Evolutionary conservation across 805 yeast species (phyloP).

Genomic region (Ogataea naganishii): DNA sequence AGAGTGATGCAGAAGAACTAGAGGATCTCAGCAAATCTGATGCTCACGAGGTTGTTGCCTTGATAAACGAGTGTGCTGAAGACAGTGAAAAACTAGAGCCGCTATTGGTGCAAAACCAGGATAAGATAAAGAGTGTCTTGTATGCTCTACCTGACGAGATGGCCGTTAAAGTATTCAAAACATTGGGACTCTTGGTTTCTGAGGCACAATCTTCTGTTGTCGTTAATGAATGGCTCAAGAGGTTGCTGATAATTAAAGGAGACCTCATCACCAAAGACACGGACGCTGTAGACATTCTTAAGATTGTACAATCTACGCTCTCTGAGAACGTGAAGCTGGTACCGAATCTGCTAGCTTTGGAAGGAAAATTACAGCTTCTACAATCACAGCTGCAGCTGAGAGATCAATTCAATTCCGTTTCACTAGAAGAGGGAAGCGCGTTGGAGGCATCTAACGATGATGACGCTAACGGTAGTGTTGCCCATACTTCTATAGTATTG

Average conservation of each 20-base stretch:
- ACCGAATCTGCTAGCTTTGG: slow-evolving; percentile 66
- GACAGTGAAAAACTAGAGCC: slow-evolving; percentile 23
- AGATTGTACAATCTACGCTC: slow-evolving; percentile 49
- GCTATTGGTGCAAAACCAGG: slow-evolving; percentile 19
- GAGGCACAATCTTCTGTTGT: slow-evolving; percentile 41
- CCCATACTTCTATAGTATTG: slow-evolving; percentile 13
- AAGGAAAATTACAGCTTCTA: slow-evolving; percentile 77
- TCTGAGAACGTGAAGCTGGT: slow-evolving; percentile 46
- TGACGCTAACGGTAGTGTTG: slow-evolving; percentile 4
- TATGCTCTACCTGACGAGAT: slow-evolving; percentile 39
- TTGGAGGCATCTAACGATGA: slow-evolving; percentile 21
- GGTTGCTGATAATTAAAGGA: slow-evolving; percentile 67
- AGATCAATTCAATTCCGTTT: slow-evolving; percentile 32
- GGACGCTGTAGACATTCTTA: slow-evolving; percentile 46
- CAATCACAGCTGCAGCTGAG: slow-evolving; percentile 71
- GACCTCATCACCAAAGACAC: slow-evolving; percentile 46
- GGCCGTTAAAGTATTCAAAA: slow-evolving; percentile 35
- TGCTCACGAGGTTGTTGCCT: slow-evolving; percentile 8
- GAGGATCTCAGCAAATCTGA: slow-evolving; percentile 9
- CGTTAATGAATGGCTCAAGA: slow-evolving; percentile 62
- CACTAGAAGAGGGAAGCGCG: slow-evolving; percentile 23
- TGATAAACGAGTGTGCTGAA: slow-evolving; percentile 14
- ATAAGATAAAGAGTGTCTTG: slow-evolving; percentile 47
- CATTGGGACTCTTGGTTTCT: slow-evolving; percentile 37
- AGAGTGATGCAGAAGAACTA: slow-evolving; percentile 5